Percentiles rank a stretch among this genome's conserved stretches.
Conservation (phyloP, 768 basidiomycete genomes). For the Tulasnella sp. region DNA sequence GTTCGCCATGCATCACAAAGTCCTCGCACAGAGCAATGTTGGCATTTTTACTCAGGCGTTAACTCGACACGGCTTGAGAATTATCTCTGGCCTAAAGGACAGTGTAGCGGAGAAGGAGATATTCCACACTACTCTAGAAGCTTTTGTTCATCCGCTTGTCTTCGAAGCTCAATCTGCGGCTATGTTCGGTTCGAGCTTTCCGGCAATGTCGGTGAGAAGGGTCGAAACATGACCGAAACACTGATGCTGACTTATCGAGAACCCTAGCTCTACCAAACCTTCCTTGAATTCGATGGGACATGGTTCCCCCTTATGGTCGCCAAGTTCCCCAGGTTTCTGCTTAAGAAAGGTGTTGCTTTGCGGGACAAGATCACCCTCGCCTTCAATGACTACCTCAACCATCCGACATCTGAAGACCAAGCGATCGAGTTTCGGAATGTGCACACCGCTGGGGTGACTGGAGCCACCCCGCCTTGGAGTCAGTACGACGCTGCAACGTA, state of each 20-base stretch:
- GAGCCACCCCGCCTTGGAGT: neutral
- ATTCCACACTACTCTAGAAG: neutral
- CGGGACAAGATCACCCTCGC: neutral
- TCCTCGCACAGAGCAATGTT: neutral
- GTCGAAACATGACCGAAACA: neutral
- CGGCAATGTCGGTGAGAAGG: neutral
- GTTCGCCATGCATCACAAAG: neutral
- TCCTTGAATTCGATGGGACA: conserved; percentile 15
- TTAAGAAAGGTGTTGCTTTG: neutral
- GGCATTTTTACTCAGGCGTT: neutral
- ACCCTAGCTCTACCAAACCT: neutral
- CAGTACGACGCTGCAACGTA: neutral
- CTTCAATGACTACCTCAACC: neutral
- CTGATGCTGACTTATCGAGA: neutral
- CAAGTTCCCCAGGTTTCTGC: conserved; percentile 10
- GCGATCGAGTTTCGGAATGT: neutral
- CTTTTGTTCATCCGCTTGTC: neutral
- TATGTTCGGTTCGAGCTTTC: conserved; percentile 15
- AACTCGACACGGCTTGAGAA: neutral
- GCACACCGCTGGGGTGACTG: neutral
- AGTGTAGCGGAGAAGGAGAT: neutral
- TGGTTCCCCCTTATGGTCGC: conserved; percentile 13
- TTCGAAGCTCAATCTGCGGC: conserved; percentile 7
- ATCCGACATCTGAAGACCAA: neutral
- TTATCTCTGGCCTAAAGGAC: neutral